phyloP scores from a whole-genome alignment of 2,329 filamentous ascomycete genomes.

The Bipolaris sorokiniana region DNA sequence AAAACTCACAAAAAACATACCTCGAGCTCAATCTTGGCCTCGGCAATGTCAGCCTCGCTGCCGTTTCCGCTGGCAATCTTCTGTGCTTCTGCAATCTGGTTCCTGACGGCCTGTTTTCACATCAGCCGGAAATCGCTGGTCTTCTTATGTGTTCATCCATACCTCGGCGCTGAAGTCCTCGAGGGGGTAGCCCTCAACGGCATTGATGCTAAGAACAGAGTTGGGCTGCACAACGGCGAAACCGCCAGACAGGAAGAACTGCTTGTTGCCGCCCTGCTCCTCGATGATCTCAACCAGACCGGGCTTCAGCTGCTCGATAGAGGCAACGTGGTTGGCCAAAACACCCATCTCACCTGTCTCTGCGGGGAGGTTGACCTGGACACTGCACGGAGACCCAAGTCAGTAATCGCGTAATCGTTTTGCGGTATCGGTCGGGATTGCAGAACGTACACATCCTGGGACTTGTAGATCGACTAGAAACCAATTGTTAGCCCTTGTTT shows the following conservation, averaged over 20 bases:
- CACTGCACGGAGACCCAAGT: slow-evolving; percentile 58
- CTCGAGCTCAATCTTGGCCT: slow-evolving; percentile 99
- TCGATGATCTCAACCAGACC: slow-evolving; percentile 94
- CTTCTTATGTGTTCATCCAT: slow-evolving; percentile 16
- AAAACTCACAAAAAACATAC: slow-evolving; percentile 58
- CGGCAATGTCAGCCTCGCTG: slow-evolving; percentile 95
- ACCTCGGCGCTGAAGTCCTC: slow-evolving; percentile 94
- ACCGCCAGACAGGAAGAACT: slow-evolving; percentile 98
- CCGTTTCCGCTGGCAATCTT: slow-evolving; percentile 90
- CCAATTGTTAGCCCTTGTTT: slow-evolving; percentile 32
- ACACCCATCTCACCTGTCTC: slow-evolving; percentile 99
- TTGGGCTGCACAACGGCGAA: slow-evolving; percentile 97
- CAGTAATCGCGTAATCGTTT: slow-evolving; percentile 37
- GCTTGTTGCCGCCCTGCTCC: slow-evolving; percentile 88
- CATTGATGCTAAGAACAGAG: slow-evolving; percentile 96
- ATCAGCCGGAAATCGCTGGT: slow-evolving; percentile 21
- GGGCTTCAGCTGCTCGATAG: slow-evolving; percentile 98
- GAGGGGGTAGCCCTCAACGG: slow-evolving; percentile 90
- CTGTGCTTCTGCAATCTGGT: slow-evolving; percentile 92
- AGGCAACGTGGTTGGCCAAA: slow-evolving; percentile 97
- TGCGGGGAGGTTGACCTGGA: slow-evolving; percentile 98
- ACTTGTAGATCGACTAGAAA: slow-evolving; percentile 70
- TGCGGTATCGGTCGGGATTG: slow-evolving; percentile 35
- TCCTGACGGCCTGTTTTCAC: slow-evolving; percentile 69
- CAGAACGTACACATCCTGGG: slow-evolving; percentile 69